Evolutionary conservation across 73 alveolate species (phyloP).

Genomic region (Paramecium primaurelia): DNA sequence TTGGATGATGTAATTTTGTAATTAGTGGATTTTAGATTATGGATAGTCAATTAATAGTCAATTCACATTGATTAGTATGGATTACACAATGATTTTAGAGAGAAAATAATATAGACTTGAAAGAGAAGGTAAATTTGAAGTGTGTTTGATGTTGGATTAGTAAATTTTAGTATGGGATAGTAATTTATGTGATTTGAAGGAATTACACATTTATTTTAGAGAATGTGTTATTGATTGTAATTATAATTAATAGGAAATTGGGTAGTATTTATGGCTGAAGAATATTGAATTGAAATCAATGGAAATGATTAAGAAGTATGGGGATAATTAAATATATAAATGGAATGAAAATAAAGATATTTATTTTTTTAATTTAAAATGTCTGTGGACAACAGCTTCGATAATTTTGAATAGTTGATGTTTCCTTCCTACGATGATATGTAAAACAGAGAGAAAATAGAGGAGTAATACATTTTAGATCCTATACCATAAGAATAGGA

Average conservation of each 20-base stretch:
- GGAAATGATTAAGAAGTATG: background rate
- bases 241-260: background rate
- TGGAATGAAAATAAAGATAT: constrained; percentile 29
- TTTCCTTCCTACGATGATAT: background rate
- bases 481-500: constrained; percentile 5
- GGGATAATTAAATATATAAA: background rate
- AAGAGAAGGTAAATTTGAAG: background rate
- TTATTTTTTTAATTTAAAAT: background rate
- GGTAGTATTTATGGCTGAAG: background rate
- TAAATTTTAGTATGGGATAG: background rate
- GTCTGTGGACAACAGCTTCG: constrained; percentile 34
- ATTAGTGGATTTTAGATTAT: background rate
- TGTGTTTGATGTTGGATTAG: background rate
- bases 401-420: background rate
- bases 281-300: background rate
- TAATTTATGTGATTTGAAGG: background rate
- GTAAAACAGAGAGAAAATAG: background rate
- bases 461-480: background rate
- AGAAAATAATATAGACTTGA: background rate
- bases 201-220: background rate
- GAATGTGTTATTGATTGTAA: background rate
- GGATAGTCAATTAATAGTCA: background rate
- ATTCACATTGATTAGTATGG: background rate
- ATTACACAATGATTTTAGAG: background rate
- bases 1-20: background rate